phyloP scores from a whole-genome alignment of 2,329 filamentous ascomycete species.

The Apiospora malaysiana region DNA sequence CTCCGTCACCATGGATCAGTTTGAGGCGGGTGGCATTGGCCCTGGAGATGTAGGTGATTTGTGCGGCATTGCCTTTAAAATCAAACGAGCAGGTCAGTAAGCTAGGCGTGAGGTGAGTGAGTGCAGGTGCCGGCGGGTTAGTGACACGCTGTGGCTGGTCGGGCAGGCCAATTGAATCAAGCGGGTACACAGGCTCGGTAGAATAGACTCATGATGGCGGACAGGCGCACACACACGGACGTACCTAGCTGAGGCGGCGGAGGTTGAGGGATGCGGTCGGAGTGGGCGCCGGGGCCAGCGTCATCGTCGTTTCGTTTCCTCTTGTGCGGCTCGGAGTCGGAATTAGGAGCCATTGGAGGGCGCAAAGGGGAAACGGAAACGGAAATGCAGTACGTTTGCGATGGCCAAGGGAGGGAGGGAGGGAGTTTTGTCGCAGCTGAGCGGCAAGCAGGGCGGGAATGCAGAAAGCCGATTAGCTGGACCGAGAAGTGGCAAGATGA shows the following conservation, averaged over 20 bases:
- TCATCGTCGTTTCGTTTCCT: conserved; percentile 54
- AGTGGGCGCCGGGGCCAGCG: conserved; percentile 43
- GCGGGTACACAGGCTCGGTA: background rate
- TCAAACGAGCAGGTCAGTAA: background rate
- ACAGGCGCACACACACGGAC: conserved; percentile 31
- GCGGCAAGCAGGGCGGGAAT: background rate
- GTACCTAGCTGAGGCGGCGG: conserved; percentile 53
- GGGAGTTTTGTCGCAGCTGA: background rate
- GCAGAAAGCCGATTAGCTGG: conserved; percentile 7
- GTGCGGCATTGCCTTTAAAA: conserved; percentile 16
- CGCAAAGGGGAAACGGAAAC: background rate
- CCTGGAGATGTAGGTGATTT: conserved; percentile 61
- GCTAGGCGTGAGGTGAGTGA: background rate
- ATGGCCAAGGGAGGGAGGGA: background rate
- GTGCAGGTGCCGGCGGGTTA: background rate
- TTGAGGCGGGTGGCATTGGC: conserved; percentile 51
- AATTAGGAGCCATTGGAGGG: conserved; percentile 48
- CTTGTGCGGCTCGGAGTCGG: conserved; percentile 51
- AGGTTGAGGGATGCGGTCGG: conserved; percentile 51
- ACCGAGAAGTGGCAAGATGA: conserved; percentile 5
- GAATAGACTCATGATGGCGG: background rate
- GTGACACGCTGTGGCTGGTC: background rate
- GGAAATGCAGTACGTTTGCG: background rate
- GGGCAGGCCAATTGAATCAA: background rate
- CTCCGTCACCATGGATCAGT: conserved; percentile 61